Evolutionary conservation across 352 stramenopile species (phyloP).

Genomic region (Pythium angustatum): DNA sequence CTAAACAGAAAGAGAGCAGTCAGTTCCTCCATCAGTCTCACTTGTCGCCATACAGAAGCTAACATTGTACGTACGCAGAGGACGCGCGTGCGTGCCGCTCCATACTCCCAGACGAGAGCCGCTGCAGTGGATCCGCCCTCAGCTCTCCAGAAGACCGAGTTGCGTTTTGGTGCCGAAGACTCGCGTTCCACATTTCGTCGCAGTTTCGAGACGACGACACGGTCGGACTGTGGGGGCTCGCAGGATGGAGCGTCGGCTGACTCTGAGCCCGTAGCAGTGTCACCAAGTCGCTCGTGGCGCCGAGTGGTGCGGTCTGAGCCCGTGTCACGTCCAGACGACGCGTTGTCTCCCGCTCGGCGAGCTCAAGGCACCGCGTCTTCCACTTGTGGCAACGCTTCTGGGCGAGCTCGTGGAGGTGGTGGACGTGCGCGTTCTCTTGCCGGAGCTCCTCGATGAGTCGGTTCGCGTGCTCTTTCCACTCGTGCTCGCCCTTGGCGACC

Average conservation of each 20-base stretch:
- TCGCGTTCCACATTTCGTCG: slow-evolving; percentile 71
- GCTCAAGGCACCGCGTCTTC: slow-evolving; percentile 57
- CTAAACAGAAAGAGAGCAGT: not conserved
- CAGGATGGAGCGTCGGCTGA: slow-evolving; percentile 29
- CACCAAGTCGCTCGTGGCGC: slow-evolving; percentile 20
- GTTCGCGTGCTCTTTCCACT: slow-evolving; percentile 53
- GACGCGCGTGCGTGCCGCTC: not conserved
- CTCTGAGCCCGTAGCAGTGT: slow-evolving; percentile 41
- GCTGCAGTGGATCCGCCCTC: not conserved
- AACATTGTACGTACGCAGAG: not conserved
- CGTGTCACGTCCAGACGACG: slow-evolving; percentile 40
- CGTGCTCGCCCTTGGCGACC: slow-evolving; percentile 46
- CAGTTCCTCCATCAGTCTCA: no score
- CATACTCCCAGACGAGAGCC: not conserved
- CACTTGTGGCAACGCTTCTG: slow-evolving; percentile 78
- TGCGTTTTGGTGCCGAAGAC: slow-evolving; percentile 24
- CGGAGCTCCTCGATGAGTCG: slow-evolving; percentile 60
- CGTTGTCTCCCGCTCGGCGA: slow-evolving; percentile 45
- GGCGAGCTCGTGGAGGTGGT: slow-evolving; percentile 49
- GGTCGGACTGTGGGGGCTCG: not conserved
- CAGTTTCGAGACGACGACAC: slow-evolving; percentile 33
- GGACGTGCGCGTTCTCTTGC: slow-evolving; percentile 61
- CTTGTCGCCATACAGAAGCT: no score
- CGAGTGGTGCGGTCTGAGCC: slow-evolving; percentile 34
- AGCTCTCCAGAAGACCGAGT: not conserved